Base-by-base conservation (phyloP, 331 rosid species). In the Arachis monticola region DNA sequence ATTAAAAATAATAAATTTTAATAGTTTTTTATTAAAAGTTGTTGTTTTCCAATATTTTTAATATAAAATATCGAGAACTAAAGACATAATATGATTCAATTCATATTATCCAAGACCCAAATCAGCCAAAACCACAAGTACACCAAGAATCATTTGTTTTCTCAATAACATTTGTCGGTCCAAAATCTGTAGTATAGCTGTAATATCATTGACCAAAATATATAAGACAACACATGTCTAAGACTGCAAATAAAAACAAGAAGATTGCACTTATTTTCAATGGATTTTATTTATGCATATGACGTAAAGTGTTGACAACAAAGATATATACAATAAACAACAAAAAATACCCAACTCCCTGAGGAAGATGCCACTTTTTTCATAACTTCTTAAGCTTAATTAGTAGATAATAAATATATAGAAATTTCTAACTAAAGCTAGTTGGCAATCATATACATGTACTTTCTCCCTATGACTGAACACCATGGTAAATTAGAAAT, bases 161-260 rank as follows among this genome's bases (percentile, higher is more conserved):
- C 3, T n/a, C 55, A 63, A 11, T 7, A 6, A 59, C 11, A 32
- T 64, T 69, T 69, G 72, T 64, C 74, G 84, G 74, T 8, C 81
- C 69, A 70, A 81, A 22, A 38, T 69, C 57, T 62, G 69, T 69
- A 75, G 27, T 17, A 69, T 47, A 80, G 73, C 68, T 78, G 74
- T 72, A 72, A 13, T 47, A 31, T 5, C 42, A 62, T 62, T 13
- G 27, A 55, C 11, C 60, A 0, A 70, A 62, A 70, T 70, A 13
- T 61, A 60, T 40, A 31, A 63, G 60, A 78, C 73, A 52, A 77
- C 10, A 1, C 38, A 62, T 35, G 22, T 48, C 55, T 32, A 59
- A 58, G 44, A 58, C 52, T 1, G 6, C 11, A 66, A 58, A 56
- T 46, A 67, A 56, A 55, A 27, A 10, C 35, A 57, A 31, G 50